phyloP scores from a whole-genome alignment of 805 yeast genomes.

The Wickerhamomyces pijperi region DNA sequence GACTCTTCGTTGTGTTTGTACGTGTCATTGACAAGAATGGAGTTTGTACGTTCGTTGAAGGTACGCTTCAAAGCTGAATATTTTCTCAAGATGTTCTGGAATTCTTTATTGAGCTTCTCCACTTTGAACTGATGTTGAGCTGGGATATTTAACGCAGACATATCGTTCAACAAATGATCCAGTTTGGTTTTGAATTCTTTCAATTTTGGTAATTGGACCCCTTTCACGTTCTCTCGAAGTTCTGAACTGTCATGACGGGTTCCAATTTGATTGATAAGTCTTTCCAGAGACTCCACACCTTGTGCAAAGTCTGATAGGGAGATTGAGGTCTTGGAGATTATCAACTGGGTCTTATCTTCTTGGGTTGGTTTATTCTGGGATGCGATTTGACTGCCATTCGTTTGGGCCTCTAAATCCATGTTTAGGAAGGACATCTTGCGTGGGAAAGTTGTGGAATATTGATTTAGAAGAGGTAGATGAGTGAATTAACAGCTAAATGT shows the following conservation, averaged over 20 bases:
- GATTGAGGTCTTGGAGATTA: conserved; percentile 17
- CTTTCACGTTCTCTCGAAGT: conserved; percentile 23
- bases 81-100: conserved; percentile 35
- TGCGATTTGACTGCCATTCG: neutral
- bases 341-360: conserved; percentile 11
- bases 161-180: conserved; percentile 21
- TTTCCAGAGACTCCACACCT: conserved; percentile 38
- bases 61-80: conserved; percentile 30
- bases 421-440: conserved; percentile 17
- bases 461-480: too few species aligned
- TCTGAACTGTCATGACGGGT: conserved; percentile 28
- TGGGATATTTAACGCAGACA: conserved; percentile 13
- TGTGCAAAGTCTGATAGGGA: conserved; percentile 31
- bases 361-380: neutral
- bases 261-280: conserved; percentile 39
- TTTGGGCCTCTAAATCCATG: conserved; percentile 21
- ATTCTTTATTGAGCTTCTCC: conserved; percentile 43
- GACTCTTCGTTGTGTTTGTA: neutral
- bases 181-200: conserved; percentile 21
- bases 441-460: neutral
- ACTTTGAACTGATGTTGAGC: conserved; percentile 15
- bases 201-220: conserved; percentile 9
- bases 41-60: conserved; percentile 38
- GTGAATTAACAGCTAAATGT: too few species aligned
- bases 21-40: conserved; percentile 23